Evolutionary conservation across 2,329 filamentous ascomycete species (phyloP), one percentile per base, ranked within the genome.

Genomic region (Pseudogymnoascus sp.): DNA sequence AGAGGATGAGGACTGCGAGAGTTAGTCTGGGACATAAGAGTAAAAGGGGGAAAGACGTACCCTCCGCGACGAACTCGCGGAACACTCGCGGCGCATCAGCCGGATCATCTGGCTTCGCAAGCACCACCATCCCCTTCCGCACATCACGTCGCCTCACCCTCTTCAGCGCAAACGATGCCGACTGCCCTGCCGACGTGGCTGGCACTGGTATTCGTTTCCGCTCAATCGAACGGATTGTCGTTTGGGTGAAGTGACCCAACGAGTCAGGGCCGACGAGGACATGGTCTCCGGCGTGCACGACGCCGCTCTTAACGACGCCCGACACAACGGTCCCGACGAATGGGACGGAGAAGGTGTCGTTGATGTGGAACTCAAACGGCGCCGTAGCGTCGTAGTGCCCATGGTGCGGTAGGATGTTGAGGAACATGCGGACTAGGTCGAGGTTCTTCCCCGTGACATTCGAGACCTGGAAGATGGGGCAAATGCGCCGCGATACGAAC

Each of bases 311-410:
- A 66, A 98, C 88, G 35, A 99, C 93, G 0, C 95, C 95, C 37
- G 91, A 95, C 1, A 99, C 93, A 0, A 99, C 95, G 0, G 95
- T 99, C 11, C 95, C 95, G 0, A 96, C 92, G 75, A 96, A 96
- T 2, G 95, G 95, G 4, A 99, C 95, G 0, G 93, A 97, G 81
- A 98, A 99, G 0, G 91, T 98, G 74, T 99, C 95, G 72, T 98
- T 99, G 67, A 99, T 84, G 65, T 96, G 88, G 69, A 98, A 97
- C 73, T 98, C 95, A 68, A 98, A 96, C 0, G 93, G 88, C 0
- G 90, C 91, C 56, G 91, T 87, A 16, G 88, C 82, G 73, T 98
- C 90, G 74, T 98, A 98, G 65, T 93, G 90, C 60, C 93, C 93
- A 69, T 97, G 91, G 69, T 96, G 93, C 0, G 95, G 95, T 3